phyloP scores from a whole-genome alignment of 495 filamentous ascomycete species.

The Aspergillus heteromorphus region DNA sequence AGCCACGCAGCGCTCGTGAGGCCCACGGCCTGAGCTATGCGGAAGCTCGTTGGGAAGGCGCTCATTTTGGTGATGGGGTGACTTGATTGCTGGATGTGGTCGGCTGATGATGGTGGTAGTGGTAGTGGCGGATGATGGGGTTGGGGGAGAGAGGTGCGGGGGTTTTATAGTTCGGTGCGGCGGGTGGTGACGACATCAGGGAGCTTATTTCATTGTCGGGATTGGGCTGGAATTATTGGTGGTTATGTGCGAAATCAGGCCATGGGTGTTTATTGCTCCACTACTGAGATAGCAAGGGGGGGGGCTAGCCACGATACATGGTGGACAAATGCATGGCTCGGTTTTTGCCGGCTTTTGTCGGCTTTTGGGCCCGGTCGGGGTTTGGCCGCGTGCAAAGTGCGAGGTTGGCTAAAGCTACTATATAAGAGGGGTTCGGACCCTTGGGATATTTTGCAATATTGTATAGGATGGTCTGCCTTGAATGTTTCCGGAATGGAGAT shows the following conservation, averaged over 20 bases:
- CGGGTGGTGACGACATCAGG: background rate
- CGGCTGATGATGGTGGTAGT: background rate
- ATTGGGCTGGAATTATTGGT: background rate
- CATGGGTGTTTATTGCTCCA: no score
- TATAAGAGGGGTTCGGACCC: no score
- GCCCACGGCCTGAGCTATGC: conserved; percentile 29
- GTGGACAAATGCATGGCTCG: no score
- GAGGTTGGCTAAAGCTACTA: no score
- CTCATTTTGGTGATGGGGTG: conserved; percentile 11
- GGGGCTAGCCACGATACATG: no score
- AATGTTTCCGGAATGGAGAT: no score
- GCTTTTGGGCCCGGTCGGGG: background rate
- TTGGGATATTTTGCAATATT: no score
- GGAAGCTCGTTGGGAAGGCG: conserved; percentile 16
- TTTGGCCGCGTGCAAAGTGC: no score
- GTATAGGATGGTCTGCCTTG: no score
- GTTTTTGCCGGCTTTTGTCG: background rate
- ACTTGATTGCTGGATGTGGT: background rate
- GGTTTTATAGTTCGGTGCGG: background rate
- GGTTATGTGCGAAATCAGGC: background rate
- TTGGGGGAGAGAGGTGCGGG: no score
- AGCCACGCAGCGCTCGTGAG: conserved; percentile 30
- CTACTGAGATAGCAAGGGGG: no score
- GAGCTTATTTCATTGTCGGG: background rate
- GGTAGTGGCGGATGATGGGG: background rate